Conservation (phyloP, 73 alveolate species). For the Vitrella brassicaformis region DNA sequence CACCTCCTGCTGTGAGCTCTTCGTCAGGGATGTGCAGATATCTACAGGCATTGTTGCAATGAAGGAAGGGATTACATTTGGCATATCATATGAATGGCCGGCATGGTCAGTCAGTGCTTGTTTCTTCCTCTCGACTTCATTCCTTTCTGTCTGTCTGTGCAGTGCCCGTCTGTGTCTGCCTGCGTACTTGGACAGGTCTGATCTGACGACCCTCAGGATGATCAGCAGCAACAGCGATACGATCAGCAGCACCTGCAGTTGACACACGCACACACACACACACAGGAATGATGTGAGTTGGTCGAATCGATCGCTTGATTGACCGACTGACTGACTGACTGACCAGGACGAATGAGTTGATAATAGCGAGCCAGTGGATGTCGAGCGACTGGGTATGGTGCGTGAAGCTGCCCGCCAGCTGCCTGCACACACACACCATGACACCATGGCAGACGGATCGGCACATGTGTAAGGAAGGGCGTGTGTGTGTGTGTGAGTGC, state of each 20-base stretch:
- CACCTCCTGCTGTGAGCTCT: neutral
- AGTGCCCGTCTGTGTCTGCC: neutral
- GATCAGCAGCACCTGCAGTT: neutral
- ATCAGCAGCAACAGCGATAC: neutral
- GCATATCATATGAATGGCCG: no score
- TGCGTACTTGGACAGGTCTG: neutral
- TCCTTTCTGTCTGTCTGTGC: neutral
- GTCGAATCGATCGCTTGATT: neutral
- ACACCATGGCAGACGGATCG: no score
- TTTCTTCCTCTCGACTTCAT: neutral
- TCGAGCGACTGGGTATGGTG: neutral
- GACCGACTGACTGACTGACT: neutral
- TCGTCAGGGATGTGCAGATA: neutral
- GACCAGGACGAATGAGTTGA: neutral
- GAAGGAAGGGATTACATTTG: neutral
- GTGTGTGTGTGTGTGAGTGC: no score
- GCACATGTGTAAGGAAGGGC: no score
- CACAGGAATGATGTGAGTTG: neutral
- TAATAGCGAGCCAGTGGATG: neutral
- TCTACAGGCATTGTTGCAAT: neutral
- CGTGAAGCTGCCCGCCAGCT: no score
- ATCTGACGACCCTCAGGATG: neutral
- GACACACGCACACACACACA: neutral
- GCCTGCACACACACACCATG: no score
- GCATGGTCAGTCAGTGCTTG: no score